Conservation (phyloP, 192 early-diverging fungal genomes). For the Chytriomyces confervae region DNA sequence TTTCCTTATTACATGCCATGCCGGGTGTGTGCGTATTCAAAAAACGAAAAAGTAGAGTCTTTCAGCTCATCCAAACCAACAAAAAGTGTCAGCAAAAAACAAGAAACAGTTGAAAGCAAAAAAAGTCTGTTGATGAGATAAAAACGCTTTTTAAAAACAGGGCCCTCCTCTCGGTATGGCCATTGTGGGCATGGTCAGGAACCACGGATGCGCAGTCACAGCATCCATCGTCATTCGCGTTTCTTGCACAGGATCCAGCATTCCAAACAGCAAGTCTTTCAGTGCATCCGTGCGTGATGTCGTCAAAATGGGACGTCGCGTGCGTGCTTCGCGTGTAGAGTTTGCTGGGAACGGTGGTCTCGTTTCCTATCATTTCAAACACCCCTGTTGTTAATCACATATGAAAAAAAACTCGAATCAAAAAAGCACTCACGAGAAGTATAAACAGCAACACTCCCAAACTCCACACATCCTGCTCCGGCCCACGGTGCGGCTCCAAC, state of each 20-base stretch:
- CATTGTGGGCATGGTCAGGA: slow-evolving; percentile 34
- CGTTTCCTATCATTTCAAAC: slow-evolving; percentile 70
- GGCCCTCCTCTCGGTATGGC: too few relatives aligned
- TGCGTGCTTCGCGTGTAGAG: slow-evolving; percentile 17
- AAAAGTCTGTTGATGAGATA: too few relatives aligned
- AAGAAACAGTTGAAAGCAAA: too few relatives aligned
- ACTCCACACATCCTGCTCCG: slow-evolving; percentile 82
- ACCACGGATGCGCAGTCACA: slow-evolving; percentile 78
- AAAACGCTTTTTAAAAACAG: too few relatives aligned
- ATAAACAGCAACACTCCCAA: slow-evolving; percentile 80
- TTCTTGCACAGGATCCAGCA: slow-evolving; percentile 74
- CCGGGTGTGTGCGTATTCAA: too few relatives aligned
- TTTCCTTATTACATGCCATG: too few relatives aligned
- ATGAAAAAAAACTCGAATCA: slow-evolving; percentile 7
- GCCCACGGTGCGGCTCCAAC: slow-evolving; percentile 73
- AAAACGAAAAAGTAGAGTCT: too few relatives aligned
- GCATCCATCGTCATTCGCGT: slow-evolving; percentile 79
- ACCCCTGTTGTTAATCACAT: not conserved
- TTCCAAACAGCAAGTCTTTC: slow-evolving; percentile 66
- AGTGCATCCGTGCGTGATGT: slow-evolving; percentile 15
- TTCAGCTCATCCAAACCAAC: too few relatives aligned
- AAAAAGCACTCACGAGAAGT: slow-evolving; percentile 52
- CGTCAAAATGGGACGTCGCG: slow-evolving; percentile 20
- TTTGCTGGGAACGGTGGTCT: slow-evolving; percentile 33
- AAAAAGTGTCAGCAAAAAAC: too few relatives aligned